phyloP scores from a whole-genome alignment of 108 stramenopile species.

The Nannochloropsis salina region DNA sequence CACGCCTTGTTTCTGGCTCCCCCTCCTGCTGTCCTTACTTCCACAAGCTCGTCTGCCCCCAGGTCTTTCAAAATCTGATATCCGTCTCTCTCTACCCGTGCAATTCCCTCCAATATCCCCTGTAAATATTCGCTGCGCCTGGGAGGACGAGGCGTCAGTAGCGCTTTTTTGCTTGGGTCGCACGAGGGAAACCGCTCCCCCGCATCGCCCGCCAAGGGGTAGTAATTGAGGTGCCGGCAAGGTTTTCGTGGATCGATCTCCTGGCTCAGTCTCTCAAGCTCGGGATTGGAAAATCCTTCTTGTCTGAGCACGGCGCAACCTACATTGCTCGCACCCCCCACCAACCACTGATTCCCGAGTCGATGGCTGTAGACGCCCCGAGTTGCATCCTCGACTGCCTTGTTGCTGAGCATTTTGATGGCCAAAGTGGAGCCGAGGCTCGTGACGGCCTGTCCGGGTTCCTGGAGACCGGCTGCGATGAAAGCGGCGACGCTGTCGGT shows the following conservation, averaged over 20 bases:
- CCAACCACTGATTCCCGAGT: slow-evolving; percentile 74
- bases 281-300: slow-evolving; percentile 20
- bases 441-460: slow-evolving; percentile 75
- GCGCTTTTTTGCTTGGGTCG: slow-evolving; percentile 66
- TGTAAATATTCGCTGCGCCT: slow-evolving; percentile 54
- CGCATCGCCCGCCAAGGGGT: slow-evolving; percentile 63
- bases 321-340: slow-evolving; percentile 83
- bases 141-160: slow-evolving; percentile 47
- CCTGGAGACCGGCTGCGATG: slow-evolving; percentile 59
- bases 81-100: slow-evolving; percentile 39
- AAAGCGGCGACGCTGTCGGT: slow-evolving; percentile 89
- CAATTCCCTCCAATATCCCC: slow-evolving; percentile 34
- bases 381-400: slow-evolving; percentile 65
- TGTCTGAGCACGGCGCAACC: slow-evolving; percentile 59
- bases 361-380: slow-evolving; percentile 85
- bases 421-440: slow-evolving; percentile 75
- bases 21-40: slow-evolving; percentile 74
- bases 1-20: slow-evolving; percentile 75
- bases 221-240: slow-evolving; percentile 61
- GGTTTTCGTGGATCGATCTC: slow-evolving; percentile 33
- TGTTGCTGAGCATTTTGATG: slow-evolving; percentile 66
- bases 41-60: slow-evolving; percentile 65
- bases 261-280: no score
- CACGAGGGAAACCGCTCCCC: slow-evolving; percentile 84
- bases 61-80: slow-evolving; percentile 62